These are phyloP conservation scores for Exsudoporus frostii DNA, from an alignment of 768 basidiomycete species.

Conservation along the genomic window DNA sequence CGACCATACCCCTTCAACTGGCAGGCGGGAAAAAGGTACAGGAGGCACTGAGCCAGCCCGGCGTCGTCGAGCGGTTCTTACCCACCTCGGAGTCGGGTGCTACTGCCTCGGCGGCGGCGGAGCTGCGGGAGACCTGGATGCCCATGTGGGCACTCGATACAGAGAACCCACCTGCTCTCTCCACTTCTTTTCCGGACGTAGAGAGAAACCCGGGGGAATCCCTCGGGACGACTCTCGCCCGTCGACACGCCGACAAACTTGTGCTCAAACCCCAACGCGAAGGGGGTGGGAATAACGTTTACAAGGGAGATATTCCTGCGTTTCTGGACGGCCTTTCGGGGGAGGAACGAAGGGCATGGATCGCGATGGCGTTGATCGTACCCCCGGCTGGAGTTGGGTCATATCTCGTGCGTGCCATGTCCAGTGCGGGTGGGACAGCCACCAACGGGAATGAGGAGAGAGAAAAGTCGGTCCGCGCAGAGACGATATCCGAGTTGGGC, in stretches of 20 bases:
- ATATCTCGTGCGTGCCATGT: slow-evolving; percentile 70
- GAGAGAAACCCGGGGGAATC: slow-evolving; percentile 10
- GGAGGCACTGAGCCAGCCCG: slow-evolving; percentile 73
- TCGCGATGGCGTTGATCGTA: slow-evolving; percentile 90
- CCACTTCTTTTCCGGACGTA: background rate
- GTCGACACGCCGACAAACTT: slow-evolving; percentile 43
- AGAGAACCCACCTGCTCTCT: background rate
- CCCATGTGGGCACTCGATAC: slow-evolving; percentile 77
- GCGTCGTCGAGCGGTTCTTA: slow-evolving; percentile 74
- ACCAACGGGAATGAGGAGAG: background rate
- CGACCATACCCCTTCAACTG: slow-evolving; percentile 86
- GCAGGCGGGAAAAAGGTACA: slow-evolving; percentile 97
- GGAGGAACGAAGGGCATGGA: slow-evolving; percentile 79
- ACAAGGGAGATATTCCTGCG: slow-evolving; percentile 73
- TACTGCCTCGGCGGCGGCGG: slow-evolving; percentile 33
- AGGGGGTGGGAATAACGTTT: slow-evolving; percentile 96
- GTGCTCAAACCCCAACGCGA: slow-evolving; percentile 98
- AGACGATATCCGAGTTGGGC: slow-evolving; percentile 87
- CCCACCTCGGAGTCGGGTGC: slow-evolving; percentile 32
- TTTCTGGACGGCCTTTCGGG: slow-evolving; percentile 65
- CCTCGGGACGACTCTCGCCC: slow-evolving; percentile 21
- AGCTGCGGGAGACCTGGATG: slow-evolving; percentile 78
- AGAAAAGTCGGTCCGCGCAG: slow-evolving; percentile 45
- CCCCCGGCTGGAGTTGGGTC: slow-evolving; percentile 68
- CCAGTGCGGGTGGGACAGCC: slow-evolving; percentile 21